Evolutionary conservation across 371 early-diverging fungal genomes (phyloP).

Genomic region (Syncephalis fuscata): DNA sequence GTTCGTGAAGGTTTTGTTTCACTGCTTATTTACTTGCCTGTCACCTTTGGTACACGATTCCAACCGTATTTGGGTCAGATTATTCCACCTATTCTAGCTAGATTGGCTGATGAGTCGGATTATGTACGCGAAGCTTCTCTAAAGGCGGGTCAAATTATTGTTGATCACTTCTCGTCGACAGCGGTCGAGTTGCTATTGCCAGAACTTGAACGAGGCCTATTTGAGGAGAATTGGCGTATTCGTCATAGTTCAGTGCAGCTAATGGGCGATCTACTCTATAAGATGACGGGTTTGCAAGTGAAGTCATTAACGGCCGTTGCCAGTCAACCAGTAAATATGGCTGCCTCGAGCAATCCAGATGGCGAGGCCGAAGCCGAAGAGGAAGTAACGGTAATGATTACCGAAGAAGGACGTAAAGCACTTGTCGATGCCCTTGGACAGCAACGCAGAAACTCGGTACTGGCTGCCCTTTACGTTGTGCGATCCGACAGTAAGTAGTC

Average conservation of each 20-base stretch:
- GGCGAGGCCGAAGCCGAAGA: constrained; percentile 29
- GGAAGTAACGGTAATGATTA: constrained; percentile 25
- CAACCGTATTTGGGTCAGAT: constrained; percentile 73
- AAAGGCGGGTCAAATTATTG: constrained; percentile 84
- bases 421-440: constrained; percentile 70
- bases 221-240: constrained; percentile 88
- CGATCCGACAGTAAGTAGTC: constrained; percentile 43
- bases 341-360: constrained; percentile 29
- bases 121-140: constrained; percentile 85
- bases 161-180: constrained; percentile 70
- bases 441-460: constrained; percentile 71
- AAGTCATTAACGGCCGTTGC: constrained; percentile 10
- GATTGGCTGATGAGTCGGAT: constrained; percentile 92
- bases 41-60: constrained; percentile 83
- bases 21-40: constrained; percentile 85
- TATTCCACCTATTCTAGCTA: constrained; percentile 73
- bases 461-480: constrained; percentile 85
- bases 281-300: constrained; percentile 70
- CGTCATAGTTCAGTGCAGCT: constrained; percentile 88
- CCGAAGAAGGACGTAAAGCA: constrained; percentile 55
- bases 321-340: constrained; percentile 9
- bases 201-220: constrained; percentile 77
- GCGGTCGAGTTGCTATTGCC: constrained; percentile 84
- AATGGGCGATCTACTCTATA: constrained; percentile 85
- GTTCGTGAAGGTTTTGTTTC: constrained; percentile 95